Conservation (phyloP, 2,329 filamentous ascomycete species). For the Fusarium citri region DNA sequence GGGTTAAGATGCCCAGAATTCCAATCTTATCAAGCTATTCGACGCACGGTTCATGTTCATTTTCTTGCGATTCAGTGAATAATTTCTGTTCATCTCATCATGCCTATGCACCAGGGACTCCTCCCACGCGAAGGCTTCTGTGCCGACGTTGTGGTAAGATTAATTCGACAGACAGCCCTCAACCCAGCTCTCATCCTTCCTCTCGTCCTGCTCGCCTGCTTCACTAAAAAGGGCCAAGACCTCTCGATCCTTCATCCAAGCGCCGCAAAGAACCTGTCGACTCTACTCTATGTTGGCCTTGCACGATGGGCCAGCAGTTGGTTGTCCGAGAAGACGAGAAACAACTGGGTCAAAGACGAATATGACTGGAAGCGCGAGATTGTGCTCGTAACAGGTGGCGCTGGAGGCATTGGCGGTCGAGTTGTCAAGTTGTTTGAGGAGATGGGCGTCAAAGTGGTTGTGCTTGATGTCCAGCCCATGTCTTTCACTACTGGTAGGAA, state of each 20-base stretch:
- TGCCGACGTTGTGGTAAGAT: conserved; percentile 67
- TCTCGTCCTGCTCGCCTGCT: conserved; percentile 70
- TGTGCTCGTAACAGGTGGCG: conserved; percentile 79
- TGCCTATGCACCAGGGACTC: conserved; percentile 62
- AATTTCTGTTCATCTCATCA: conserved; percentile 29
- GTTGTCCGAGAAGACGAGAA: conserved; percentile 50
- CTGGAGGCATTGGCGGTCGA: conserved; percentile 76
- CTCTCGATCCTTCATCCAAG: conserved; percentile 64
- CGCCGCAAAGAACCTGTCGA: conserved; percentile 61
- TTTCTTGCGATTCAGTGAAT: conserved; percentile 1
- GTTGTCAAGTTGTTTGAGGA: conserved; percentile 75
- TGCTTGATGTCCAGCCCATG: conserved; percentile 75
- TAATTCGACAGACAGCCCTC: conserved; percentile 70
- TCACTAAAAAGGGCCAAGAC: conserved; percentile 70
- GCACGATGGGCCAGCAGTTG: conserved; percentile 46
- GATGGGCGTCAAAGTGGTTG: conserved; percentile 73
- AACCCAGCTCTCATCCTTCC: conserved; percentile 74
- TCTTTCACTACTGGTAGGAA: conserved; percentile 63
- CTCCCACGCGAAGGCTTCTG: conserved; percentile 69
- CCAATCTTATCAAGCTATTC: background rate
- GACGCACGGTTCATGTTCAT: background rate
- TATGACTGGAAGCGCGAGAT: conserved; percentile 78
- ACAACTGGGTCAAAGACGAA: conserved; percentile 53
- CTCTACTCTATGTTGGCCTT: conserved; percentile 49
- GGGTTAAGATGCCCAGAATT: background rate